Base-by-base conservation (phyloP, 495 filamentous ascomycete genomes). In the Aspergillus cavernicola region DNA sequence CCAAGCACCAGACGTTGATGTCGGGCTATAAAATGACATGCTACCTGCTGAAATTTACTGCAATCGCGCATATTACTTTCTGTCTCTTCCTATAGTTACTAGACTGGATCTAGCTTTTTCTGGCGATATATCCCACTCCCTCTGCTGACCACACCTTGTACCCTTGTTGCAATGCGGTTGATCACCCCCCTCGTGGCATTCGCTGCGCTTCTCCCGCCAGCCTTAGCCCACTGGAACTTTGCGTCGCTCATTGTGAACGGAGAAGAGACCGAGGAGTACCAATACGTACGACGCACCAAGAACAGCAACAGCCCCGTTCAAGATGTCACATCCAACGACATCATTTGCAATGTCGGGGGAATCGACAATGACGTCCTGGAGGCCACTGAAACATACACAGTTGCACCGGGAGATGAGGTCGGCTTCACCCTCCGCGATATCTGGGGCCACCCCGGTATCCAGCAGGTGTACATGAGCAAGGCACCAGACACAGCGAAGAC, bases 331-430 rank as follows among this genome's bases (percentile, higher is more conserved):
- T 52, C 47, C 20, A 42, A 11, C n/a, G 52, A 55, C 47, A 55
- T 59, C 51, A 55, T 48, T 29, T 59, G 57, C 57, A 59, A 59
- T 48, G 16, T 24, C 10, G 44, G 44, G 16, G 44, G 44, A 13
- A 45, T 53, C 20, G 50, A 53, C 56, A 36, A 38, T 18, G 52
- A 55, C 52, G 41, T 29, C 18, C 39, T 43, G 12, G 37, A 52
- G 31, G 52, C 40, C 4, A 59, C 48, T 7, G 23, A 55, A 24
- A 59, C 57, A 16, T 29, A 45, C 15, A 11, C 40, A 1, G 57
- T 59, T 32, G 39, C 50, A 23, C 15, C 52, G 3, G 57, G 57
- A 12, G 46, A 51, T 40, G 46, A 55, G 33, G 31, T 59, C 52
- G 53, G 52, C 36, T 59, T 59, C 48, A 43, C 46, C n/a, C 23